Conservation (phyloP, 2,329 filamentous ascomycete species). For the Scedosporium dehoogii region DNA sequence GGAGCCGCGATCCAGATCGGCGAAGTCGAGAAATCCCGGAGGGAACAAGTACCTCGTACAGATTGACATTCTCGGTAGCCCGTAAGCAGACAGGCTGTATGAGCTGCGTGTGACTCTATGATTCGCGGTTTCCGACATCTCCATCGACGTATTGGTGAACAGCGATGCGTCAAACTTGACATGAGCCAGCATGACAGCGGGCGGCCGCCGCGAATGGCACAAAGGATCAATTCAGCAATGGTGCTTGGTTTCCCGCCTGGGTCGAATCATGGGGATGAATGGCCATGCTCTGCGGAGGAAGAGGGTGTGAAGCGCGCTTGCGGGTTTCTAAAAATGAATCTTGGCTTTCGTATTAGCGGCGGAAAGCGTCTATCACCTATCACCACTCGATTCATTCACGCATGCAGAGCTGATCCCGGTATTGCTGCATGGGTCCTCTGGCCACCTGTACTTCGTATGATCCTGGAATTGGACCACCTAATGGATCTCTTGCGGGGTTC, state of each 20-base stretch:
- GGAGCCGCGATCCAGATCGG: no score
- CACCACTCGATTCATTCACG: background rate
- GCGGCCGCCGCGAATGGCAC: no score
- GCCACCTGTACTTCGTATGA: background rate
- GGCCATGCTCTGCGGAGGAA: background rate
- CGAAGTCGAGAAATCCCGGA: no score
- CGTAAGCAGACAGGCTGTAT: background rate
- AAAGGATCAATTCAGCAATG: background rate
- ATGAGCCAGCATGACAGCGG: no score
- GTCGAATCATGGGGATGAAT: background rate
- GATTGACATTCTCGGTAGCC: no score
- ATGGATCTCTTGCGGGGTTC: background rate
- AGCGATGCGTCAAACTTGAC: background rate
- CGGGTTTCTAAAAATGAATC: background rate
- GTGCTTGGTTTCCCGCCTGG: background rate
- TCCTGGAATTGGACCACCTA: background rate
- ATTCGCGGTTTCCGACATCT: background rate
- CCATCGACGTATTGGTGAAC: background rate
- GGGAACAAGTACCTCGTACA: no score
- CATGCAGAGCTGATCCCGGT: background rate
- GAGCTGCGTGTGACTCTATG: background rate
- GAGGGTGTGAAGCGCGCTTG: background rate
- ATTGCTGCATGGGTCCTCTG: background rate
- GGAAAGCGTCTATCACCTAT: background rate
- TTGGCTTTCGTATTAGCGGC: background rate